A percentile compares a stretch with the other conserved stretches of the same genome.
phyloP scores from a whole-genome alignment of 2,329 filamentous ascomycete species.

The Phialophora verrucosa region DNA sequence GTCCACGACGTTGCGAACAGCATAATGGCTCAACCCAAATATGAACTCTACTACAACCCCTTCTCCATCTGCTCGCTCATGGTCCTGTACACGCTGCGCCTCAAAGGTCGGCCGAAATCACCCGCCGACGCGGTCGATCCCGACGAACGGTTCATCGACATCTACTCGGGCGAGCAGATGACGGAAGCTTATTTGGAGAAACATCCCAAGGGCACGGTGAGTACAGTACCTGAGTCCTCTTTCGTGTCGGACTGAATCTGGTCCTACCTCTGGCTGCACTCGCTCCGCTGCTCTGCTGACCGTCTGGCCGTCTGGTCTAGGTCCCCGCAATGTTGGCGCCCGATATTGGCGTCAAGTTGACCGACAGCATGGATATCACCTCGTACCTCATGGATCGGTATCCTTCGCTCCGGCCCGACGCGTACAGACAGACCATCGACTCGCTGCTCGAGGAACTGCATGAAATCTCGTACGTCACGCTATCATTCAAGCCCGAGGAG shows the following conservation, averaged over 20 bases:
- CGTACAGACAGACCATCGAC: constrained; percentile 14
- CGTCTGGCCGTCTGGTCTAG: not conserved
- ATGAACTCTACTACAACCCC: constrained; percentile 26
- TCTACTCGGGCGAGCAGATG: constrained; percentile 23
- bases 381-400: constrained; percentile 18
- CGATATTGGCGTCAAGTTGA: constrained; percentile 3
- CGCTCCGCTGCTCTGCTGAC: not conserved
- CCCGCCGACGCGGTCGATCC: constrained; percentile 14
- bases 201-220: constrained; percentile 22
- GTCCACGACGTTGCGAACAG: too few species aligned
- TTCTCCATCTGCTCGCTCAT: constrained; percentile 30
- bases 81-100: constrained; percentile 20
- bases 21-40: constrained; percentile 1
- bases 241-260: not conserved
- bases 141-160: constrained; percentile 19
- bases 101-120: constrained; percentile 13
- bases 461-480: constrained; percentile 20
- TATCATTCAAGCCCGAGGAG: constrained; percentile 26
- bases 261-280: too few species aligned
- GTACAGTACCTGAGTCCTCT: not conserved
- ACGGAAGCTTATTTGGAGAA: constrained; percentile 23
- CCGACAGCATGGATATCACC: constrained; percentile 26
- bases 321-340: constrained; percentile 14
- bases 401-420: constrained; percentile 11
- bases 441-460: constrained; percentile 22